A percentile compares a stretch with the other conserved stretches of the same genome.
phyloP scores from a whole-genome alignment of 164 flowering plant genomes.

The Magnolia changhungtana region DNA sequence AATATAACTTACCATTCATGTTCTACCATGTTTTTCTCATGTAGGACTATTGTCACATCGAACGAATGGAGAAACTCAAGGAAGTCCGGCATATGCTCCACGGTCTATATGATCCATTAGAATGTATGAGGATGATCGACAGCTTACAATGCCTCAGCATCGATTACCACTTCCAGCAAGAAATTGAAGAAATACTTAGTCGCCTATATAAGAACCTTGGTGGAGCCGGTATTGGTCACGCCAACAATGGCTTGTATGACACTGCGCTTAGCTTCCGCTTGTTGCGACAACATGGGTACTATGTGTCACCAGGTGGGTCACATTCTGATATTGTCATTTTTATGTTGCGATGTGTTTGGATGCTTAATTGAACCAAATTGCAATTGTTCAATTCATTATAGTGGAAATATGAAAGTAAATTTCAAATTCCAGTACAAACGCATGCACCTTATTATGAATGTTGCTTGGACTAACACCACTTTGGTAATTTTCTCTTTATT shows the following conservation, averaged over 20 bases:
- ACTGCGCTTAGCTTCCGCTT: slow-evolving; percentile 33
- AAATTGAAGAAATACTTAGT: slow-evolving; percentile 18
- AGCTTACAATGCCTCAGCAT: slow-evolving; percentile 28
- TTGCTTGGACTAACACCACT: too few relatives aligned
- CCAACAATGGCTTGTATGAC: slow-evolving; percentile 6
- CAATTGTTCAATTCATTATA: too few relatives aligned
- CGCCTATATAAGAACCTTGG: not conserved
- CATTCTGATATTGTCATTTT: not conserved
- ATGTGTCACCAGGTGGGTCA: slow-evolving; percentile 13
- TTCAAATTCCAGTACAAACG: too few relatives aligned
- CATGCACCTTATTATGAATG: too few relatives aligned
- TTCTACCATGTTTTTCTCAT: too few relatives aligned
- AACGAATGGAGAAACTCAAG: not conserved
- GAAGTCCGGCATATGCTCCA: slow-evolving; percentile 1
- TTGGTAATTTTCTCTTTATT: too few relatives aligned
- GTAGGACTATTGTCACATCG: too few relatives aligned
- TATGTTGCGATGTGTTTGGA: not conserved
- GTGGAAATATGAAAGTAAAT: too few relatives aligned
- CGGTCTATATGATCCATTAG: slow-evolving; percentile 1
- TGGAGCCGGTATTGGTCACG: too few relatives aligned
- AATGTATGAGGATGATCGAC: slow-evolving; percentile 23
- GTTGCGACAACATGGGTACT: slow-evolving; percentile 20
- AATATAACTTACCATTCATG: too few relatives aligned
- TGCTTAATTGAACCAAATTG: too few relatives aligned
- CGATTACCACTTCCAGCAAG: slow-evolving; percentile 30